These are phyloP conservation scores for Colletotrichum noveboracense DNA, from an alignment of 2,329 filamentous ascomycete species.

Conservation along the genomic window DNA sequence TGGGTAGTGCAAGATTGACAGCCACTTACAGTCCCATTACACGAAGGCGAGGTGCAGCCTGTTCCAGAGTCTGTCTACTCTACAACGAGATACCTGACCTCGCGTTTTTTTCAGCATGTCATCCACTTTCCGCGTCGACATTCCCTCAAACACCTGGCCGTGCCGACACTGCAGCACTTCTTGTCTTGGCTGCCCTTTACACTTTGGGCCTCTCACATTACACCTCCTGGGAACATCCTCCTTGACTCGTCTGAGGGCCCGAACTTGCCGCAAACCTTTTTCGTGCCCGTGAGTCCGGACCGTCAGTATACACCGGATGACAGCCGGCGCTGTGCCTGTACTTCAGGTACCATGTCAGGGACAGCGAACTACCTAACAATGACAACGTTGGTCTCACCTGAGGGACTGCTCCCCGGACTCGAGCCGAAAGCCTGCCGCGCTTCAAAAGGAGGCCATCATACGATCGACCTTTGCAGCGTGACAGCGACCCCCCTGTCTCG, in stretches of 20 bases:
- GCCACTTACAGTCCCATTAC: not conserved
- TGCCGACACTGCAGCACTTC: not conserved
- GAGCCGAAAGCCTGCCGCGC: not conserved
- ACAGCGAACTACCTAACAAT: not conserved
- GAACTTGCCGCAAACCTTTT: conserved; percentile 4
- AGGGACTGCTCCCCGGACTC: not conserved
- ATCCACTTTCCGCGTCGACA: not conserved
- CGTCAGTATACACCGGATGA: conserved; percentile 6
- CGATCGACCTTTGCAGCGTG: not conserved
- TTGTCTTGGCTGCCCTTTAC: not conserved
- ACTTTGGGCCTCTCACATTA: not conserved
- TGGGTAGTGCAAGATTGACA: not conserved
- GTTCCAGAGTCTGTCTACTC: not conserved
- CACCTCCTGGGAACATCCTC: conserved; percentile 2
- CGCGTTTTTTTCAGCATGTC: not conserved
- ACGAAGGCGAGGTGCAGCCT: not conserved
- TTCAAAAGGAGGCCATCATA: conserved; percentile 8
- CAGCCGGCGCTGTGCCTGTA: not conserved
- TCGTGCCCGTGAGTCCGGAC: not conserved
- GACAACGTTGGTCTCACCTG: not conserved
- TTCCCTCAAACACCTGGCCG: not conserved
- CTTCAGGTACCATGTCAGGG: not conserved
- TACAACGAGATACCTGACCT: not conserved
- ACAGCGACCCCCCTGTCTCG: not conserved
- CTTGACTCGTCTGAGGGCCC: not conserved